Evolutionary conservation across 2,329 filamentous ascomycete species (phyloP).

Genomic region (Sclerotinia nivalis): DNA sequence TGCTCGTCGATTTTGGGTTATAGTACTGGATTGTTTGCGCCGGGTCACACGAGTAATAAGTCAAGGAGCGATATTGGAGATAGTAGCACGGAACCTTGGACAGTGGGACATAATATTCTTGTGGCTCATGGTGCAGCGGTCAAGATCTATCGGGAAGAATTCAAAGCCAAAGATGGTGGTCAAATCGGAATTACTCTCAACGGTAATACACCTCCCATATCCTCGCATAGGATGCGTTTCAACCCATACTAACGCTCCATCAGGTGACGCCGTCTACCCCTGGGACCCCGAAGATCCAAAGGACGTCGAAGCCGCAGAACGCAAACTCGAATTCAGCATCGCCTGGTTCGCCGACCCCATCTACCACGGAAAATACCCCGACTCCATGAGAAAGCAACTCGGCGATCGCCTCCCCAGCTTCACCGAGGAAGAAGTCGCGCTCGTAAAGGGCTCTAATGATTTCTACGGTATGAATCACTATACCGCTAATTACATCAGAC

Average conservation of each 20-base stretch:
- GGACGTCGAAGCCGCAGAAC: constrained; percentile 73
- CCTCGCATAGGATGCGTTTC: too few species aligned
- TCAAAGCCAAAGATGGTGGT: constrained; percentile 69
- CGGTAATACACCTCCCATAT: constrained; percentile 49
- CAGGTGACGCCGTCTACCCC: constrained; percentile 76
- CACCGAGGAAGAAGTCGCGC: constrained; percentile 67
- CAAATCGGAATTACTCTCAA: constrained; percentile 88
- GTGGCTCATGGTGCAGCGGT: constrained; percentile 79
- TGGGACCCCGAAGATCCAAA: constrained; percentile 76
- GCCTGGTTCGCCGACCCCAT: constrained; percentile 87
- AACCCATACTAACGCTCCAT: neutral
- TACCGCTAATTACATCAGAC: constrained; percentile 82
- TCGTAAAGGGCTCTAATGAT: constrained; percentile 86
- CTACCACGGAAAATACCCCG: constrained; percentile 82
- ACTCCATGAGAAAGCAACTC: constrained; percentile 79
- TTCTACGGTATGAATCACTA: constrained; percentile 97
- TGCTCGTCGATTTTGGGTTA: constrained; percentile 81
- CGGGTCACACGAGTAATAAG: constrained; percentile 78
- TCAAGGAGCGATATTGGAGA: constrained; percentile 70
- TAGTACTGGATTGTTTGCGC: constrained; percentile 74
- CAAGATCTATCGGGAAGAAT: constrained; percentile 79
- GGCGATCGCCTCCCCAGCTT: constrained; percentile 75
- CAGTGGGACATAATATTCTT: constrained; percentile 77
- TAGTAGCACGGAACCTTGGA: constrained; percentile 76
- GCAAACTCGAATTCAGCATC: constrained; percentile 85